Conservation (phyloP, 805 yeast genomes). For the Suhomyces canberraensis region DNA sequence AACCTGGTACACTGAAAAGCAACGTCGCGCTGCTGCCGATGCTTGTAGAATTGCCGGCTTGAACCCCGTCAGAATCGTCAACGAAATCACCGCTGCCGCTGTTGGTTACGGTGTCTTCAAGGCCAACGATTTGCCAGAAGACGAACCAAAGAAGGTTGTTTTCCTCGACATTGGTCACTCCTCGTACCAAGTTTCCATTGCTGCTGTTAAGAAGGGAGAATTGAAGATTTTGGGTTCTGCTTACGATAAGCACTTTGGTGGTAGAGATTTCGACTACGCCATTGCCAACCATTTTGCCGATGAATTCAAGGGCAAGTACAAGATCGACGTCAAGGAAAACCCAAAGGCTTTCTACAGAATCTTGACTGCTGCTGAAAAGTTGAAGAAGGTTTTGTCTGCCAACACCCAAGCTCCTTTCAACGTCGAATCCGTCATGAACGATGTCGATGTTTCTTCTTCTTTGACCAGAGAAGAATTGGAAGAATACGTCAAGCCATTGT, state of each 20-base stretch:
- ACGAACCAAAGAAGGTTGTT: constrained; percentile 83
- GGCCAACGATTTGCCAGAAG: constrained; percentile 88
- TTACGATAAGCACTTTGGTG: constrained; percentile 95
- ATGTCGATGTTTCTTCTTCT: constrained; percentile 88
- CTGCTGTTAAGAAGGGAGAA: constrained; percentile 94
- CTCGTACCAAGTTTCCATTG: constrained; percentile 84
- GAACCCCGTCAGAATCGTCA: constrained; percentile 97
- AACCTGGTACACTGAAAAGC: constrained; percentile 93
- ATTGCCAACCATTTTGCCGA: constrained; percentile 93
- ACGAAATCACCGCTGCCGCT: constrained; percentile 98
- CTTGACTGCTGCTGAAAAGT: constrained; percentile 83
- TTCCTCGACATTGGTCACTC: constrained; percentile 98
- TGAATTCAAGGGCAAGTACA: constrained; percentile 86
- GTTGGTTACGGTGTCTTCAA: constrained; percentile 99
- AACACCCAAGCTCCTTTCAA: constrained; percentile 91
- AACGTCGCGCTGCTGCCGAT: constrained; percentile 94
- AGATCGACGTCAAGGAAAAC: constrained; percentile 86
- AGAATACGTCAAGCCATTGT: constrained; percentile 78
- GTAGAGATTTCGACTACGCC: constrained; percentile 93
- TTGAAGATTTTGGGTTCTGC: constrained; percentile 89
- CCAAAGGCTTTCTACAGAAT: constrained; percentile 96
- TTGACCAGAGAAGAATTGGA: constrained; percentile 90
- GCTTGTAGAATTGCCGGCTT: constrained; percentile 95
- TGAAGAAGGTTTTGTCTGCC: constrained; percentile 96
- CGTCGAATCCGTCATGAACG: constrained; percentile 96